Conservation (phyloP, 1,284 basidiomycete species). For the Termitomyces sp. region DNA sequence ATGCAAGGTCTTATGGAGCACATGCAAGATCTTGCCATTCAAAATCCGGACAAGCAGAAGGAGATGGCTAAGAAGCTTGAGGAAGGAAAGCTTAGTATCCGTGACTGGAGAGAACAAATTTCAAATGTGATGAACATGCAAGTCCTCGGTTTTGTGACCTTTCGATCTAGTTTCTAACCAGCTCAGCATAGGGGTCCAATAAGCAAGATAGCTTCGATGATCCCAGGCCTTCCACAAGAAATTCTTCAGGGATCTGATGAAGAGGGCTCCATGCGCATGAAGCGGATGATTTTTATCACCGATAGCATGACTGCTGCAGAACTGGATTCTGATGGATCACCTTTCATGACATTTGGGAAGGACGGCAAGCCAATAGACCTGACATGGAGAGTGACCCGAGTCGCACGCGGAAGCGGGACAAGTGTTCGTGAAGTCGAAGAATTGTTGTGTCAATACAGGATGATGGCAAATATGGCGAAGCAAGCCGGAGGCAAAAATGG, state of each 20-base stretch:
- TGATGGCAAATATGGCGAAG: slow-evolving; percentile 98
- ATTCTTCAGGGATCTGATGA: slow-evolving; percentile 89
- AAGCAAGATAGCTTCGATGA: slow-evolving; percentile 98
- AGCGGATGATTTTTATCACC: slow-evolving; percentile 98
- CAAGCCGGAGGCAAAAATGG: slow-evolving; percentile 96
- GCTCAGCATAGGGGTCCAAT: slow-evolving; percentile 79
- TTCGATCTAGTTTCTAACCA: not conserved
- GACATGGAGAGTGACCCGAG: slow-evolving; percentile 83
- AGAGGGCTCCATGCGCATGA: slow-evolving; percentile 88
- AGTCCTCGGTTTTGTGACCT: slow-evolving; percentile 23
- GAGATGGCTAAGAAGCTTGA: slow-evolving; percentile 98
- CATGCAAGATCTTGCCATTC: slow-evolving; percentile 91
- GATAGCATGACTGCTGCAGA: slow-evolving; percentile 95
- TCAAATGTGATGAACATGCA: slow-evolving; percentile 97
- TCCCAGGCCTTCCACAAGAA: slow-evolving; percentile 90
- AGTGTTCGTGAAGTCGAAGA: slow-evolving; percentile 97
- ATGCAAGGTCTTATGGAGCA: slow-evolving; percentile 97
- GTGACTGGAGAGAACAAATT: slow-evolving; percentile 98
- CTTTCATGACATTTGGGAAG: slow-evolving; percentile 81
- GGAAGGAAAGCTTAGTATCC: slow-evolving; percentile 93
- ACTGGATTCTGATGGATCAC: slow-evolving; percentile 92
- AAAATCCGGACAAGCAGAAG: slow-evolving; percentile 95
- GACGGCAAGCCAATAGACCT: slow-evolving; percentile 78
- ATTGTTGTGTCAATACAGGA: slow-evolving; percentile 88
- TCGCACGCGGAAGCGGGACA: slow-evolving; percentile 94